phyloP scores from a whole-genome alignment of 345 rosid genomes.

The Trapa bicornis region DNA sequence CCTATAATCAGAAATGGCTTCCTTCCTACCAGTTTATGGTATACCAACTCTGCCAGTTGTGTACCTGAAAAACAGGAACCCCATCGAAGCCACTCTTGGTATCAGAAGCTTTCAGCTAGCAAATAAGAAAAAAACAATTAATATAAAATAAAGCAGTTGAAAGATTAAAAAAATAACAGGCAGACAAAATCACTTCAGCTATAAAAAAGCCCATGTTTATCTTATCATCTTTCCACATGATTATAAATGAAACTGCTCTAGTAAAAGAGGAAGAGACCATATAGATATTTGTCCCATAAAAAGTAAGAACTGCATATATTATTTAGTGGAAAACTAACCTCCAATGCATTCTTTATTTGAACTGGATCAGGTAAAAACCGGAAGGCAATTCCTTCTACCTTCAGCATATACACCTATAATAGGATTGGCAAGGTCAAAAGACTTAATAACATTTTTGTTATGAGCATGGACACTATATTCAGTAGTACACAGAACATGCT shows the following conservation, averaged over 20 bases:
- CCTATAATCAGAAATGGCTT: not conserved
- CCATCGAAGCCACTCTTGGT: constrained; percentile 66
- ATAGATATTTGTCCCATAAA: not conserved
- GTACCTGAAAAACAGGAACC: constrained; percentile 95
- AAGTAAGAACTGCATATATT: not conserved
- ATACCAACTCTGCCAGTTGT: not conserved
- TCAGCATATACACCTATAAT: constrained; percentile 62
- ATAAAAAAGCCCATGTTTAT: no score
- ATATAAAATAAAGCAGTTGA: not conserved
- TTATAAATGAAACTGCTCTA: no score
- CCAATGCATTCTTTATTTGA: constrained; percentile 81
- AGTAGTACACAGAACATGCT: not conserved
- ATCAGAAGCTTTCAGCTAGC: constrained; percentile 50
- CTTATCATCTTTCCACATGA: no score
- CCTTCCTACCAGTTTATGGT: not conserved
- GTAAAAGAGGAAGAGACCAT: not conserved
- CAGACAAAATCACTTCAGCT: no score
- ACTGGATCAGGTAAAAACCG: constrained; percentile 89
- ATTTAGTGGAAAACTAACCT: constrained; percentile 37
- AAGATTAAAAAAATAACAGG: no score
- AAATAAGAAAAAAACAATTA: no score
- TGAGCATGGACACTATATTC: not conserved
- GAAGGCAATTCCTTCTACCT: constrained; percentile 92
- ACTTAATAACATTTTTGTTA: not conserved
- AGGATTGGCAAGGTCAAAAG: constrained; percentile 5